A percentile compares a stretch with the other conserved stretches of the same genome.
phyloP scores from a whole-genome alignment of 139 green algal species.

The Bryopsis sp. region DNA sequence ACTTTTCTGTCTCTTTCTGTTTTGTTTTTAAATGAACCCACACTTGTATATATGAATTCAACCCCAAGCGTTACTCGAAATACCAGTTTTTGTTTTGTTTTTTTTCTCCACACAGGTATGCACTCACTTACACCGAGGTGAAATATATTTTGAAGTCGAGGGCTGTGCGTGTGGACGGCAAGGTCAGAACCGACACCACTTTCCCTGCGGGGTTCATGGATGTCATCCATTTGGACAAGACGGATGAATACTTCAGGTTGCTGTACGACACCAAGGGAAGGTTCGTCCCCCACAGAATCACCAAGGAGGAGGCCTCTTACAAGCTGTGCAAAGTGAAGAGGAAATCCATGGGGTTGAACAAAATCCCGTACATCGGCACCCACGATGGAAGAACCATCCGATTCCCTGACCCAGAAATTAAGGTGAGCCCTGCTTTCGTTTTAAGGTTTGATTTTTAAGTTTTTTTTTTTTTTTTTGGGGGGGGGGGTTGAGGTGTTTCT shows the following conservation, averaged over 20 bases:
- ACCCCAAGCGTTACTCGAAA: not conserved
- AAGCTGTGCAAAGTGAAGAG: slow-evolving; percentile 94
- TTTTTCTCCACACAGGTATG: slow-evolving; percentile 68
- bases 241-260: slow-evolving; percentile 77
- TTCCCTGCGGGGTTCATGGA: slow-evolving; percentile 99
- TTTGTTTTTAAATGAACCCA: not conserved
- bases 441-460: not conserved
- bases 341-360: slow-evolving; percentile 79
- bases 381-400: slow-evolving; percentile 97
- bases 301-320: slow-evolving; percentile 86
- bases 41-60: not conserved
- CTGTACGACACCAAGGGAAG: slow-evolving; percentile 97
- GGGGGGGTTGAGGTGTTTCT: not conserved
- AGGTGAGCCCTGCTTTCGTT: slow-evolving; percentile 29
- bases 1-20: too few species aligned
- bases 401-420: slow-evolving; percentile 96
- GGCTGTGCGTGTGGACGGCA: slow-evolving; percentile 94
- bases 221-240: slow-evolving; percentile 95
- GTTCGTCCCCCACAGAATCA: slow-evolving; percentile 97
- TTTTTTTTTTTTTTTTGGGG: too few species aligned
- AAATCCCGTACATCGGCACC: slow-evolving; percentile 86
- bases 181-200: slow-evolving; percentile 85
- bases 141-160: slow-evolving; percentile 95
- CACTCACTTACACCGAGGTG: slow-evolving; percentile 93
- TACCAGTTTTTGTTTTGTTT: not conserved